Evolutionary conservation across 1,284 basidiomycete genomes (phyloP).

Genomic region (Sanghuangporus baumii): DNA sequence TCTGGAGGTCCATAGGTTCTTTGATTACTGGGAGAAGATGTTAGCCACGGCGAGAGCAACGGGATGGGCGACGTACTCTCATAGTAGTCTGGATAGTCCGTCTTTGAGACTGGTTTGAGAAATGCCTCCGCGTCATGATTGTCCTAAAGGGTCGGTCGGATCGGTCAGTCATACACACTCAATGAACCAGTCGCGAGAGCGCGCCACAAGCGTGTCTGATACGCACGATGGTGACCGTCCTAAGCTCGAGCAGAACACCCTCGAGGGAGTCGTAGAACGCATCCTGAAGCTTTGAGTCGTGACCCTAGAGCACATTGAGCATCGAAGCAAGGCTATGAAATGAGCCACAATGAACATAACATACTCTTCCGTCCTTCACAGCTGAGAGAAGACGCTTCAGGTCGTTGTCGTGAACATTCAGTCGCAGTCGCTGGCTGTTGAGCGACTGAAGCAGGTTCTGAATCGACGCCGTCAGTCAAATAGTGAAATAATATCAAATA

Average conservation of each 20-base stretch:
- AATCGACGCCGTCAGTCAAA: conserved; percentile 19
- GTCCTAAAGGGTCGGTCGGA: conserved; percentile 43
- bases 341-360: conserved; percentile 25
- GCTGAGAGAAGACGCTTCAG: conserved; percentile 65
- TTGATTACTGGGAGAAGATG: conserved; percentile 61
- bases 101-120: conserved; percentile 80
- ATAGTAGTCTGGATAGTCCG: conserved; percentile 88
- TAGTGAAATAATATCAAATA: conserved; percentile 23
- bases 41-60: background rate
- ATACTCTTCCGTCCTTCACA: conserved; percentile 72
- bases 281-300: conserved; percentile 75
- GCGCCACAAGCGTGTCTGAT: conserved; percentile 12
- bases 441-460: conserved; percentile 76
- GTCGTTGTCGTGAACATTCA: conserved; percentile 48
- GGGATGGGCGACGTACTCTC: conserved; percentile 50
- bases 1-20: conserved; percentile 91
- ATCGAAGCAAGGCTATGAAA: background rate
- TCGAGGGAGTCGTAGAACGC: conserved; percentile 91
- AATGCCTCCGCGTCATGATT: conserved; percentile 87
- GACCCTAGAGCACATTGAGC: conserved; percentile 38
- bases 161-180: too few species aligned
- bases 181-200: conserved; percentile 7
- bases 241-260: conserved; percentile 78
- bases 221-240: conserved; percentile 70
- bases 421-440: conserved; percentile 58